These are phyloP conservation scores for Cercophora sp. DNA, from an alignment of 495 filamentous ascomycete genomes.

Conservation along the genomic window DNA sequence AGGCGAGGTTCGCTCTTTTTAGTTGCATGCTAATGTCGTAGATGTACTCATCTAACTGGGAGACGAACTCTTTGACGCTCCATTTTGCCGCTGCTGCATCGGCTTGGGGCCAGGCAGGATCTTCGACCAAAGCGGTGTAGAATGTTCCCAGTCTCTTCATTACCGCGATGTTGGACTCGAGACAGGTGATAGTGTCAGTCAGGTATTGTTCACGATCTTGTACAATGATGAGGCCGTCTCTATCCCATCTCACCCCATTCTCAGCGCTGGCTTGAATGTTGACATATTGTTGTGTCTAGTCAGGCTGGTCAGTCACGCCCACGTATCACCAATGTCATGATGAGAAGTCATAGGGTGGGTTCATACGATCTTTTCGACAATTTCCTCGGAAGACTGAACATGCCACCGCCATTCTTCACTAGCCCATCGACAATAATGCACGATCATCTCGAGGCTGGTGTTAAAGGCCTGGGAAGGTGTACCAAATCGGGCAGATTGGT, in stretches of 20 bases:
- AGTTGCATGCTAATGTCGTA: conserved; percentile 1
- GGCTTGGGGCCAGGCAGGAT: conserved; percentile 2
- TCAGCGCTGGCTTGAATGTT: neutral
- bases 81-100: neutral
- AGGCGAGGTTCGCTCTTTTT: neutral
- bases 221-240: neutral
- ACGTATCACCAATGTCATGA: too few species aligned
- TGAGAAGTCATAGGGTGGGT: neutral
- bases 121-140: conserved; percentile 1
- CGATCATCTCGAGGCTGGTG: neutral
- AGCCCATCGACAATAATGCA: conserved; percentile 8
- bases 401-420: conserved; percentile 4
- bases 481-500: neutral
- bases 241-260: neutral
- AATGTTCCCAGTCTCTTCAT: neutral
- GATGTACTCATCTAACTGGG: neutral
- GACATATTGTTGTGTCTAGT: neutral
- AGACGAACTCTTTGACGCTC: neutral
- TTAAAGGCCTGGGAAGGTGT: neutral
- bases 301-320: neutral
- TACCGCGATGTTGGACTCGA: conserved; percentile 7
- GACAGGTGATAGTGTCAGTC: conserved; percentile 1
- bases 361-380: neutral
- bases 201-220: neutral
- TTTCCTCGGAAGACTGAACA: conserved; percentile 3